Evolutionary conservation across 2,329 filamentous ascomycete species (phyloP).

Genomic region (Fusarium penzigii): DNA sequence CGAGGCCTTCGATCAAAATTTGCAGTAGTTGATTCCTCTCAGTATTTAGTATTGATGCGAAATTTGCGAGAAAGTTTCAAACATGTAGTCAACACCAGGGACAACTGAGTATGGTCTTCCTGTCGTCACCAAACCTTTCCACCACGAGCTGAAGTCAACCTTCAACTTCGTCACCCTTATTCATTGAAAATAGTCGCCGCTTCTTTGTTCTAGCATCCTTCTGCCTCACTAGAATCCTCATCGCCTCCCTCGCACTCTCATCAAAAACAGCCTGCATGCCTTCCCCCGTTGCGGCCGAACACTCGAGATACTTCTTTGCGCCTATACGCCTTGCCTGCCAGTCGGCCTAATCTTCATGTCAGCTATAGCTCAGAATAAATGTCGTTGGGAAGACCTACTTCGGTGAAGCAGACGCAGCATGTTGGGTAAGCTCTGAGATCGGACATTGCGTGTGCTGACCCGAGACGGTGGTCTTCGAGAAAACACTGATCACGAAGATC

Average conservation of each 20-base stretch:
- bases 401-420: constrained; percentile 34
- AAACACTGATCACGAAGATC: constrained; percentile 31
- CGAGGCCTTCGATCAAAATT: no score
- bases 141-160: not conserved
- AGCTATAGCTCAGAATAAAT: not conserved
- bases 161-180: not conserved
- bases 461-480: constrained; percentile 20
- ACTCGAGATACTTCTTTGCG: constrained; percentile 35
- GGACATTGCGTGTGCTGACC: constrained; percentile 4
- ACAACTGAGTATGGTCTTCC: no score
- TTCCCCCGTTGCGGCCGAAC: constrained; percentile 39
- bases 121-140: no score
- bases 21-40: no score
- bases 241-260: constrained; percentile 26
- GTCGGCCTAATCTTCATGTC: constrained; percentile 25
- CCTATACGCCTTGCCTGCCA: constrained; percentile 36
- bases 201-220: constrained; percentile 16
- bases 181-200: constrained; percentile 17
- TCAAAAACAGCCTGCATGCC: constrained; percentile 35
- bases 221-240: constrained; percentile 12
- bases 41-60: no score
- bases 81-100: no score
- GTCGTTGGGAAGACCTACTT: constrained; percentile 20
- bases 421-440: constrained; percentile 23
- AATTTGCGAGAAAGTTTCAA: no score